A percentile compares a stretch with the other conserved stretches of the same genome.
Conservation (phyloP, 768 basidiomycete species). For the Leccinum longicurvipes region DNA sequence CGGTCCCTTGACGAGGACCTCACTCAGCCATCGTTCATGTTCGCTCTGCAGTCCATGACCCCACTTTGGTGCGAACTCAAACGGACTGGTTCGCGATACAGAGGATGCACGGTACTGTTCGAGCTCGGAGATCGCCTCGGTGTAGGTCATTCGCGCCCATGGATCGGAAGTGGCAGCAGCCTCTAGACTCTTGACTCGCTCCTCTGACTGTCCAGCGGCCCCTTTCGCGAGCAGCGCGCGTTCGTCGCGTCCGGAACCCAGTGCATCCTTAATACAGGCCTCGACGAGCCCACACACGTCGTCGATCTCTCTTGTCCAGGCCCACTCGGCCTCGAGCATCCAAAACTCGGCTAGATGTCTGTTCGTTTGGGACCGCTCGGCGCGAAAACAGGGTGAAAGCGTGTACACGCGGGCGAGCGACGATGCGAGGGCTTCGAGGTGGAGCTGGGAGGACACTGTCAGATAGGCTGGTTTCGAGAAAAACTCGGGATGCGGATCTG, state of each 20-base stretch:
- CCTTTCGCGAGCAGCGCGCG: conserved; percentile 32
- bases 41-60: conserved; percentile 78
- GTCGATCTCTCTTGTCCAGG: conserved; percentile 47
- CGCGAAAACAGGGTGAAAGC: conserved; percentile 90
- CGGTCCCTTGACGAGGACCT: conserved; percentile 62
- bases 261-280: conserved; percentile 43
- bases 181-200: conserved; percentile 34
- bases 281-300: conserved; percentile 59
- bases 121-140: conserved; percentile 66
- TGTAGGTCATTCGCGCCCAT: conserved; percentile 79
- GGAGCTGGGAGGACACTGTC: conserved; percentile 94
- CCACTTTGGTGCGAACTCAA: conserved; percentile 60
- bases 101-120: conserved; percentile 32
- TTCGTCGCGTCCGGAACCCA: conserved; percentile 33
- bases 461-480: conserved; percentile 77
- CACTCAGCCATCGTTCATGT: conserved; percentile 90
- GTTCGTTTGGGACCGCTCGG: conserved; percentile 82
- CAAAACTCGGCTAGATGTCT: conserved; percentile 98
- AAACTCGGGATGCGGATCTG: conserved; percentile 46
- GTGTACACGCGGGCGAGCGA: conserved; percentile 86
- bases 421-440: conserved; percentile 83
- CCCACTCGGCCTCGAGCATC: conserved; percentile 98
- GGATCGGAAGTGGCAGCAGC: conserved; percentile 35
- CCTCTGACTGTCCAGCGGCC: conserved; percentile 30
- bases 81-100: conserved; percentile 30